phyloP scores from a whole-genome alignment of 1,139 yeast species.

The Yamadazyma friedrichii region DNA sequence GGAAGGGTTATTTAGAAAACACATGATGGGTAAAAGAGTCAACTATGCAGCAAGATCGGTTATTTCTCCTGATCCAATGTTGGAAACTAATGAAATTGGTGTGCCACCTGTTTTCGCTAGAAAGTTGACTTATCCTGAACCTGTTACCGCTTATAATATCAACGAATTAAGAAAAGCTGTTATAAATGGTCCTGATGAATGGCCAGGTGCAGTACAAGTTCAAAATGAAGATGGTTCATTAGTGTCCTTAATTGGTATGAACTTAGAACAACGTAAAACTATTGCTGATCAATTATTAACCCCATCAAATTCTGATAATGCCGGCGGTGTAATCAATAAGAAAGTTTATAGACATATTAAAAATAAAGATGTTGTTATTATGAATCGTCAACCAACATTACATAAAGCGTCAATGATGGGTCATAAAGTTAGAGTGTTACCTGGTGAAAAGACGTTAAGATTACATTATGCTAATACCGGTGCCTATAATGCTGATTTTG shows the following conservation, averaged over 20 bases:
- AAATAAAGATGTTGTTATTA: slow-evolving; percentile 91
- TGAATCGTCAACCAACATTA: slow-evolving; percentile 99
- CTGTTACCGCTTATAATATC: slow-evolving; percentile 92
- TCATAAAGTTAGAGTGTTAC: slow-evolving; percentile 93
- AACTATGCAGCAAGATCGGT: slow-evolving; percentile 99
- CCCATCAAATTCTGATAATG: slow-evolving; percentile 55
- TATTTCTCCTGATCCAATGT: slow-evolving; percentile 97
- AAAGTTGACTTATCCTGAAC: slow-evolving; percentile 96
- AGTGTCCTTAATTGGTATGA: slow-evolving; percentile 83
- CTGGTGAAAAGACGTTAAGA: slow-evolving; percentile 95
- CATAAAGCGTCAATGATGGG: slow-evolving; percentile 99
- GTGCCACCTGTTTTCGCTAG: slow-evolving; percentile 98
- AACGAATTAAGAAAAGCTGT: slow-evolving; percentile 92
- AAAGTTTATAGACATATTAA: slow-evolving; percentile 93
- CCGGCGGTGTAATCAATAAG: slow-evolving; percentile 64
- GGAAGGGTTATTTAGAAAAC: slow-evolving; percentile 97
- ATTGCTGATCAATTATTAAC: slow-evolving; percentile 92
- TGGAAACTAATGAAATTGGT: slow-evolving; percentile 97
- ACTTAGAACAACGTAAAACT: slow-evolving; percentile 92
- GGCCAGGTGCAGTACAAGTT: slow-evolving; percentile 99
- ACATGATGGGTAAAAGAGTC: slow-evolving; percentile 99
- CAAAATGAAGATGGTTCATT: slow-evolving; percentile 96
- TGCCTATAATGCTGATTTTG: slow-evolving; percentile 98
- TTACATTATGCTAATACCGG: slow-evolving; percentile 98
- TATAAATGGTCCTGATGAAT: slow-evolving; percentile 92